Evolutionary conservation across 225 moss, liverwort and hornwort genomes (phyloP), one percentile per base, ranked within the genome.

Genomic region (Pseudoscleropodium purum): DNA sequence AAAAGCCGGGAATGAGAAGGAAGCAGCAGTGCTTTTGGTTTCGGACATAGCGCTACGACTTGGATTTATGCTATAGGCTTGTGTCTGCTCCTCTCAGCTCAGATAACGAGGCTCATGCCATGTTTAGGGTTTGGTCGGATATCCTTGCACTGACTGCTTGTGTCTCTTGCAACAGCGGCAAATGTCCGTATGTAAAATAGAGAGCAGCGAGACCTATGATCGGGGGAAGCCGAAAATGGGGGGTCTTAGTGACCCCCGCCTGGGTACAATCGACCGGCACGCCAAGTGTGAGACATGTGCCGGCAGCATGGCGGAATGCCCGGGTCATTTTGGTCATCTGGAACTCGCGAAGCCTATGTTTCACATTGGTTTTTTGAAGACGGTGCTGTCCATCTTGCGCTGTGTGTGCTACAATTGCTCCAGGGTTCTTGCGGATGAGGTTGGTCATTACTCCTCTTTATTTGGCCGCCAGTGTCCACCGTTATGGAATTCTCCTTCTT

Each of bases 261-360:
- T 99, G 63, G 99, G 99, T 54, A 99, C 99, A 45, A 99, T 99
- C 65, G 99, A 99, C 81, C 96, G 99, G 84, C 99, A 97, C 87
- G 95, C 97, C 59, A 99, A 99, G 91, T 99, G 99, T 80, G 97
- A 99, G 91, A 97, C 99, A 24, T 99, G 99, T 91, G 97, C 99
- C 24, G 95, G 99, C 57, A 96, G 96, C 84, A 99, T 99, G 99
- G 97, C 99, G 72, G 99, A 99, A 88, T 99, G 99, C 83, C 97
- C 99, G 64, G 99, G 99, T 70, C 99, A 99, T 87, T 99, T 99
- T 84, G 99, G 99, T 33, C 97, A 99, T 85, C 89, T 99, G 83
- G 99, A 99, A 93, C 99, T 99, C 81, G 99, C 99, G 47, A 99
- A 99, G 84, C 99, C 99, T 11, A 99, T 99, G 99, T 99, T 99